A percentile compares a stretch with the other conserved stretches of the same genome.
Evolutionary conservation across 306 rosid species (phyloP).

Genomic region (Cicer bijugum): DNA sequence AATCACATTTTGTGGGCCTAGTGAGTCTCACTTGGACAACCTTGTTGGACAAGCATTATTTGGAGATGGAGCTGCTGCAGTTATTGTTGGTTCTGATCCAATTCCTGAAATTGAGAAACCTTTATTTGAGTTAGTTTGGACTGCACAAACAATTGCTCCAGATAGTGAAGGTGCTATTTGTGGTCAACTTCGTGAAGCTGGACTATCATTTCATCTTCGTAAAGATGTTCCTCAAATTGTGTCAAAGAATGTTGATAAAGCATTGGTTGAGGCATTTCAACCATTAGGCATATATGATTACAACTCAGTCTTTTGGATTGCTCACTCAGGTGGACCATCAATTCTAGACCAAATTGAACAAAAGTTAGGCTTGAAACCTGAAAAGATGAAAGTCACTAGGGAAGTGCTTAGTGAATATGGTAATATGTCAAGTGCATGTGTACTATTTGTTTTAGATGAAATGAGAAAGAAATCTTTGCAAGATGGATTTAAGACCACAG

Average conservation of each 20-base stretch:
- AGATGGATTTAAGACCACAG: constrained; percentile 48
- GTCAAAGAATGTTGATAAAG: constrained; percentile 42
- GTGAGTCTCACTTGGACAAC: constrained; percentile 42
- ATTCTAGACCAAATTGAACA: constrained; percentile 44
- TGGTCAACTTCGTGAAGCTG: constrained; percentile 50
- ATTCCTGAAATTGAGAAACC: constrained; percentile 59
- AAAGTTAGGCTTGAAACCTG: constrained; percentile 33
- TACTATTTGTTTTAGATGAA: constrained; percentile 66
- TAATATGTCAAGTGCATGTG: constrained; percentile 84
- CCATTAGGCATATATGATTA: constrained; percentile 45
- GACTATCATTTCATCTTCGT: constrained; percentile 43
- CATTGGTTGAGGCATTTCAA: constrained; percentile 41
- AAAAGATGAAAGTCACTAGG: constrained; percentile 49
- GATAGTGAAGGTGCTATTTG: constrained; percentile 63
- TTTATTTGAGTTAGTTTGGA: constrained; percentile 59
- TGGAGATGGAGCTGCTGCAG: constrained; percentile 50
- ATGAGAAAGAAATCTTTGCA: constrained; percentile 59
- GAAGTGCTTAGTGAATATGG: constrained; percentile 66
- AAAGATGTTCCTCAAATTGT: constrained; percentile 50
- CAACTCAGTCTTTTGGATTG: constrained; percentile 51
- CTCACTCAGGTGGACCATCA: constrained; percentile 46
- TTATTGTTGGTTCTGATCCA: constrained; percentile 67
- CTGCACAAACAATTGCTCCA: constrained; percentile 69
- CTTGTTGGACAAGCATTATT: constrained; percentile 48
- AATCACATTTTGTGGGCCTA: constrained; percentile 44